A percentile compares a stretch with the other conserved stretches of the same genome.
Conservation (phyloP, 805 yeast species). For the Pichia nakasei region DNA sequence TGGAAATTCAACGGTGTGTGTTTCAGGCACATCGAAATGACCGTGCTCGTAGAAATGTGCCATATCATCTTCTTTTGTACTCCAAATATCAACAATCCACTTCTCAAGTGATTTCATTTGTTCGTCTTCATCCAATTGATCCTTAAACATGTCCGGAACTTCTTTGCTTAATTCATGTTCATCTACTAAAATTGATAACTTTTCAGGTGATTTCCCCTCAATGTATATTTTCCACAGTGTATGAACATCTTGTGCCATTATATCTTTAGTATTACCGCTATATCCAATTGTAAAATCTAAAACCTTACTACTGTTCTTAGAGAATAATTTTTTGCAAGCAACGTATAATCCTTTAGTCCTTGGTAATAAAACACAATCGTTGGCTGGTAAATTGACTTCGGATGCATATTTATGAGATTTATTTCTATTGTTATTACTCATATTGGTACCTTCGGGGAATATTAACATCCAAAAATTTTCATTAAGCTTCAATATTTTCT, state of each 20-base stretch:
- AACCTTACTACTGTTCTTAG: slow-evolving; percentile 42
- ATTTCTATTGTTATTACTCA: slow-evolving; percentile 54
- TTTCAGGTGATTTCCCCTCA: slow-evolving; percentile 62
- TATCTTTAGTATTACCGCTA: slow-evolving; percentile 52
- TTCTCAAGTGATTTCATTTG: slow-evolving; percentile 45
- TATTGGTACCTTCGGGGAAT: slow-evolving; percentile 93
- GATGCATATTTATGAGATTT: slow-evolving; percentile 51
- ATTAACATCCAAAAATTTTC: slow-evolving; percentile 55
- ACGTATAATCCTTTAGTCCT: slow-evolving; percentile 71
- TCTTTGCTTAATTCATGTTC: slow-evolving; percentile 35
- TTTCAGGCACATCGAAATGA: slow-evolving; percentile 29
- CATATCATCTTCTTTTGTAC: slow-evolving; percentile 66
- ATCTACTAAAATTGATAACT: slow-evolving; percentile 57
- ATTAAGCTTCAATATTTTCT: slow-evolving; percentile 32
- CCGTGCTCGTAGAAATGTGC: slow-evolving; percentile 52
- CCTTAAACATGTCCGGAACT: slow-evolving; percentile 22
- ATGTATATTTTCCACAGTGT: slow-evolving; percentile 57
- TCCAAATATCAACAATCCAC: slow-evolving; percentile 75
- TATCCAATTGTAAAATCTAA: slow-evolving; percentile 84
- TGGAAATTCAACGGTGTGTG: slow-evolving; percentile 13
- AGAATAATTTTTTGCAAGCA: slow-evolving; percentile 46
- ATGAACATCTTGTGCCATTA: slow-evolving; percentile 71
- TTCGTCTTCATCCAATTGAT: slow-evolving; percentile 32
- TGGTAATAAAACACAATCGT: slow-evolving; percentile 54
- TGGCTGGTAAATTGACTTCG: slow-evolving; percentile 42